Evolutionary conservation across 345 rosid genomes (phyloP).

Genomic region (Sisymbrium altissimum): DNA sequence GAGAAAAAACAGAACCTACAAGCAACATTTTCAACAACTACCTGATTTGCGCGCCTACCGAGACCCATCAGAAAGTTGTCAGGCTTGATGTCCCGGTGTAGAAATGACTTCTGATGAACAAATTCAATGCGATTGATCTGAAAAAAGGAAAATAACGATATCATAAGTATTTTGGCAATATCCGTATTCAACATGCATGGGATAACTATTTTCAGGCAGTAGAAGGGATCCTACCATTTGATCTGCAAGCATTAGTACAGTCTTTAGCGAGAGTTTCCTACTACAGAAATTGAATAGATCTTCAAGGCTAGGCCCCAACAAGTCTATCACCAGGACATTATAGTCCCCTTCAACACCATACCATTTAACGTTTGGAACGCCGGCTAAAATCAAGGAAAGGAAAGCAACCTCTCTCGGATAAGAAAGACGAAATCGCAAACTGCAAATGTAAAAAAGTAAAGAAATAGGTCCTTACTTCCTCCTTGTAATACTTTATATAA

Average conservation of each 20-base stretch:
- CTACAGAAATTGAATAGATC: slow-evolving; percentile 87
- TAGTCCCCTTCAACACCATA: slow-evolving; percentile 85
- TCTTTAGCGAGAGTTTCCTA: slow-evolving; percentile 80
- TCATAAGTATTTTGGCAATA: neutral
- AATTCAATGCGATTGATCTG: slow-evolving; percentile 86
- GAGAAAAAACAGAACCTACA: neutral
- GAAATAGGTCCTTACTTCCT: slow-evolving; percentile 61
- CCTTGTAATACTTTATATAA: slow-evolving; percentile 86
- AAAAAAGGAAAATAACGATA: slow-evolving; percentile 6
- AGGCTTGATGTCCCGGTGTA: slow-evolving; percentile 89
- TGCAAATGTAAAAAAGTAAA: slow-evolving; percentile 11
- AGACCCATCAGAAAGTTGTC: slow-evolving; percentile 95
- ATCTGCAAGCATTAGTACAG: slow-evolving; percentile 92
- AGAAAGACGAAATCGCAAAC: slow-evolving; percentile 14
- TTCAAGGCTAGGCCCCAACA: slow-evolving; percentile 92
- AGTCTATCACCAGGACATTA: slow-evolving; percentile 81
- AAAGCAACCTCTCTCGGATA: slow-evolving; percentile 18
- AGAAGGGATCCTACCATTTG: slow-evolving; percentile 63
- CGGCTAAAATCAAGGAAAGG: slow-evolving; percentile 49
- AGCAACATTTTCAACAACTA: slow-evolving; percentile 23
- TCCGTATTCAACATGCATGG: neutral
- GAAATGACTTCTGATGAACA: slow-evolving; percentile 83
- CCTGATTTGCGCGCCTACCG: slow-evolving; percentile 87
- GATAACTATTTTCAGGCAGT: neutral
- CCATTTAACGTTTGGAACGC: slow-evolving; percentile 81